A percentile compares a stretch with the other conserved stretches of the same genome.
Evolutionary conservation across 2,329 filamentous ascomycete genomes (phyloP).

Genomic region (Blastomyces gilchristii): DNA sequence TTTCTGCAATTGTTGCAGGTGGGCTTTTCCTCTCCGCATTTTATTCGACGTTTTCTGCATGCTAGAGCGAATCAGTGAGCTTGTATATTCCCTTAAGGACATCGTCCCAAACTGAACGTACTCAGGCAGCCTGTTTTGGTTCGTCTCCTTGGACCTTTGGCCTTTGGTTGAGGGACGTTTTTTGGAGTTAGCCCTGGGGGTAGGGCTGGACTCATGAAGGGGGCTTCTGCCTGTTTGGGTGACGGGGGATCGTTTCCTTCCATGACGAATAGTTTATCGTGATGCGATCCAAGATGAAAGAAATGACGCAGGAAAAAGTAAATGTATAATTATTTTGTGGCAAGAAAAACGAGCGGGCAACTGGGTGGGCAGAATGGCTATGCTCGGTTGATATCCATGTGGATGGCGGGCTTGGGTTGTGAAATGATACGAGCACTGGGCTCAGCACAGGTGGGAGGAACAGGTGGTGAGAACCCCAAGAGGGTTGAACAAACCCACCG

Average conservation of each 20-base stretch:
- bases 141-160: conserved; percentile 46
- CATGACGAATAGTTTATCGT: background rate
- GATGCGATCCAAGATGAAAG: background rate
- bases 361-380: background rate
- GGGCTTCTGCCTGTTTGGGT: background rate
- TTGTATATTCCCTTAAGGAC: background rate
- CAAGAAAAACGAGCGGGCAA: background rate
- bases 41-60: conserved; percentile 89
- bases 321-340: background rate
- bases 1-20: conserved; percentile 39
- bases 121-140: conserved; percentile 91
- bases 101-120: conserved; percentile 38
- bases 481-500: background rate
- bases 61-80: conserved; percentile 42
- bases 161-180: conserved; percentile 19
- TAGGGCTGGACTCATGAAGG: background rate
- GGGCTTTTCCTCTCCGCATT: conserved; percentile 74
- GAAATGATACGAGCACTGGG: background rate
- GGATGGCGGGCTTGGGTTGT: background rate
- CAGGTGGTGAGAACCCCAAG: background rate
- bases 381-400: background rate
- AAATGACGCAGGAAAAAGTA: background rate
- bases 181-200: conserved; percentile 14
- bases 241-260: background rate
- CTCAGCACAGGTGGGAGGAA: background rate